Base-by-base conservation (phyloP, 2,329 filamentous ascomycete genomes). In the Monilinia fructicola region DNA sequence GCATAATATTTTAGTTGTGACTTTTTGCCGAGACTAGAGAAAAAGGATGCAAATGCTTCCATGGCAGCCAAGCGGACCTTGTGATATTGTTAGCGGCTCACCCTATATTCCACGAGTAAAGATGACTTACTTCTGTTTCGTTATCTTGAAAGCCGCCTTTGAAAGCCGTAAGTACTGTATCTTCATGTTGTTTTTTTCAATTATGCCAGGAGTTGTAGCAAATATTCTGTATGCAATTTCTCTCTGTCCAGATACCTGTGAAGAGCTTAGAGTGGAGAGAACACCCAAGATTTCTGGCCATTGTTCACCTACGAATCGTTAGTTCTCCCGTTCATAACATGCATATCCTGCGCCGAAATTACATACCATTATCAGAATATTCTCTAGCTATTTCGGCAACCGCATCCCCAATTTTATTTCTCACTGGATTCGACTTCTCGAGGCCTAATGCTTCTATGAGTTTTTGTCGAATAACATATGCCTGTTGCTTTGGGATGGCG, bases 321-420 rank as follows among this genome's bases (percentile, higher is more conserved):
- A 74, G 70, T 63, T 40, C 31, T 26, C 18, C 6, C 21, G n/a
- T 35, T 48, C 35, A 26, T n/a, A 21, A 18, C 2, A 23, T 9
- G 9, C 18, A 11, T 21, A 54, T 46, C 56, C 44, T 48, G 42
- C 48, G 35, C 52, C 52, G 10, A 58, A 54, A 42, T 48, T 66
- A 81, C 88, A 78, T 84, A 96, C 92, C 89, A 75, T 90, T 92
- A 74, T 98, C 95, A 54, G 91, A 90, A 79, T 97, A 97, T 81
- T 99, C 93, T 75, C 95, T 88, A 54, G 94, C 95, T 68, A 99
- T 84, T 79, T 99, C 95, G 31, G 95, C 95, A 69, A 98, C 91
- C n/a, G 94, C 93, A 79, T 99, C 95, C 73, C 93, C 95, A 76
- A 98, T 91, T 80, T 99, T 99, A 81, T 97, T 95, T 74, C 95